Conservation (phyloP, 805 yeast species). For the Ogataea minuta region DNA sequence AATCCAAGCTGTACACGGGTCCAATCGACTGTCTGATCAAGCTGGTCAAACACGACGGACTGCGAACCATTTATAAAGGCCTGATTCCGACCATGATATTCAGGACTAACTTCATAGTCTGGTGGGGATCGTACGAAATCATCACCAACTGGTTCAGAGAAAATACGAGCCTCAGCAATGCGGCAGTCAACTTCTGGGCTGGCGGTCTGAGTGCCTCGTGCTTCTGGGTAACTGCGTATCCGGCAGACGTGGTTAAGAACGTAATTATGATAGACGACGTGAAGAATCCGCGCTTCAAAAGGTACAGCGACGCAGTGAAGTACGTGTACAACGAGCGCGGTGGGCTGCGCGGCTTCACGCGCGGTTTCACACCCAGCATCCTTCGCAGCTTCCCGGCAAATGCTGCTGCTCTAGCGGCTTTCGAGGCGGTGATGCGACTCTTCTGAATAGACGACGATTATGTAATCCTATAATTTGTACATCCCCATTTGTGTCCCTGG, state of each 20-base stretch:
- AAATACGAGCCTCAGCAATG: conserved; percentile 62
- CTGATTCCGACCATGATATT: conserved; percentile 83
- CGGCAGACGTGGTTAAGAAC: conserved; percentile 85
- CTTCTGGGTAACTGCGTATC: conserved; percentile 88
- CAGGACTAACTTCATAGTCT: conserved; percentile 79
- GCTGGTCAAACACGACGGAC: conserved; percentile 58
- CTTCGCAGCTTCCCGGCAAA: conserved; percentile 88
- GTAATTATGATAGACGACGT: conserved; percentile 79
- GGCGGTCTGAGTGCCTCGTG: conserved; percentile 87
- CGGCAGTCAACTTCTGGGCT: conserved; percentile 84
- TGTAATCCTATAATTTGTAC: not conserved
- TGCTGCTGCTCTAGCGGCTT: conserved; percentile 89
- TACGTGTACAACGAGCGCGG: conserved; percentile 66
- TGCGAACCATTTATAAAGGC: conserved; percentile 77
- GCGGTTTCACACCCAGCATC: conserved; percentile 79
- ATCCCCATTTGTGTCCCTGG: no score
- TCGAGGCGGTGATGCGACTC: conserved; percentile 75
- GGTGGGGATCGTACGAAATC: conserved; percentile 93
- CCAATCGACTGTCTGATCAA: conserved; percentile 74
- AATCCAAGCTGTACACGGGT: conserved; percentile 63
- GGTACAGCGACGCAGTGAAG: conserved; percentile 69
- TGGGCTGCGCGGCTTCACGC: conserved; percentile 62
- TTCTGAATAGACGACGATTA: conserved; percentile 9
- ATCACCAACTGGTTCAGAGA: conserved; percentile 66
- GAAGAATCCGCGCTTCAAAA: conserved; percentile 63